Percentiles rank a stretch among this genome's conserved stretches.
These are phyloP conservation scores for Trichoderma simmonsii DNA, from an alignment of 2,329 filamentous ascomycete genomes.

Conservation along the genomic window DNA sequence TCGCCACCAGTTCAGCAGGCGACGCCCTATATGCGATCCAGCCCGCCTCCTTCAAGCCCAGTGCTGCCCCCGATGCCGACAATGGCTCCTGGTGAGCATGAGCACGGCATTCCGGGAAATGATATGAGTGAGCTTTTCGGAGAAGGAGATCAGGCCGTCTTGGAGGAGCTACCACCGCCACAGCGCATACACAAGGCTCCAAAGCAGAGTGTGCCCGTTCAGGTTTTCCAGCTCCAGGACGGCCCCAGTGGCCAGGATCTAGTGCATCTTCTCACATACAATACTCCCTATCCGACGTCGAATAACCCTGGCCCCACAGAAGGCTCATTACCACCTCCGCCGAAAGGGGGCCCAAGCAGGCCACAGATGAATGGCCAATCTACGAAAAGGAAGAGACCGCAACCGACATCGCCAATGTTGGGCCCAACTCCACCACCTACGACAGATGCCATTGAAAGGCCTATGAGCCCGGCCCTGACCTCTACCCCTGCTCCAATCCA, in stretches of 20 bases:
- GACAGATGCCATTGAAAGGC: conserved; percentile 37
- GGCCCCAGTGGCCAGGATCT: conserved; percentile 36
- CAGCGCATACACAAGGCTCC: conserved; percentile 26
- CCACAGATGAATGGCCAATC: conserved; percentile 16
- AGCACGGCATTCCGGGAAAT: conserved; percentile 86
- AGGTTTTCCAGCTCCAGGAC: conserved; percentile 42
- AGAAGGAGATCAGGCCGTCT: conserved; percentile 50
- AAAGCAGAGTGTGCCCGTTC: conserved; percentile 40
- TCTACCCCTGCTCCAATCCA: background rate
- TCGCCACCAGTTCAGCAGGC: conserved; percentile 78
- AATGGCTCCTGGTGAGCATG: conserved; percentile 55
- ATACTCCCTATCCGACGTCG: conserved; percentile 22
- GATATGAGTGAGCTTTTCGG: conserved; percentile 67
- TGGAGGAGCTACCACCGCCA: conserved; percentile 24
- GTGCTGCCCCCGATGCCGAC: conserved; percentile 62
- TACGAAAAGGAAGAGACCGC: conserved; percentile 23
- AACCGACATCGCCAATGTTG: conserved; percentile 24
- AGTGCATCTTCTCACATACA: conserved; percentile 34
- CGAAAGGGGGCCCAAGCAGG: conserved; percentile 24
- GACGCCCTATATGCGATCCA: conserved; percentile 52
- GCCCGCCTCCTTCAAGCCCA: conserved; percentile 76
- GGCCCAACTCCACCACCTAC: conserved; percentile 40
- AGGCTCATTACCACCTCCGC: conserved; percentile 25
- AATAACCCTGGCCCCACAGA: conserved; percentile 22
- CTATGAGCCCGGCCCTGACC: conserved; percentile 26